phyloP scores from a whole-genome alignment of 108 stramenopile species.

The Stephanodiscus triporus region DNA sequence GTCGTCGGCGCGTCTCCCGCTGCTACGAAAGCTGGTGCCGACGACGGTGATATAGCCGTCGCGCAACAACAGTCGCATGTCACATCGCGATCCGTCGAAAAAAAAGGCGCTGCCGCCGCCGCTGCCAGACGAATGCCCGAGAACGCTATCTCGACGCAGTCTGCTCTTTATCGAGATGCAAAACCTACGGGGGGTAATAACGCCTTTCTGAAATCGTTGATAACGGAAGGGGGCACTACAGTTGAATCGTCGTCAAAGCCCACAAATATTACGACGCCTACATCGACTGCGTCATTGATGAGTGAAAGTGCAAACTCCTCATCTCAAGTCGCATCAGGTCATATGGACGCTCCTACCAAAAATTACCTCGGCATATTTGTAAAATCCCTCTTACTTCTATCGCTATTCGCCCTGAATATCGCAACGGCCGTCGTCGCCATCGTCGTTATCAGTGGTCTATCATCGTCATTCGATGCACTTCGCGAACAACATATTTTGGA shows the following conservation, averaged over 20 bases:
- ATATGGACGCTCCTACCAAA: background rate
- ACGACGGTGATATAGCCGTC: background rate
- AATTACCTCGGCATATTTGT: background rate
- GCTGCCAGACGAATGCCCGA: background rate
- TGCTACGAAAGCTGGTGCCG: background rate
- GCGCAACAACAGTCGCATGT: background rate
- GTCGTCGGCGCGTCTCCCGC: background rate
- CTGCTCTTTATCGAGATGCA: background rate
- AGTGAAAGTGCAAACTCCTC: background rate
- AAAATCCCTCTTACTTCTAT: background rate
- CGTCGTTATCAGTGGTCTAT: background rate
- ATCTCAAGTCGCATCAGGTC: background rate
- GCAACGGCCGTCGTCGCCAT: background rate
- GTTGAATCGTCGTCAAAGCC: background rate
- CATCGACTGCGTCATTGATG: conserved; percentile 4
- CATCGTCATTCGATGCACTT: conserved; percentile 2
- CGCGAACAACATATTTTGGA: background rate
- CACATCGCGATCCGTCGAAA: background rate
- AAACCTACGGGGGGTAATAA: background rate
- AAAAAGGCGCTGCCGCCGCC: background rate
- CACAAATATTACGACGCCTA: background rate
- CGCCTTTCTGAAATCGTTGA: conserved; percentile 9
- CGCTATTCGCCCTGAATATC: conserved; percentile 1
- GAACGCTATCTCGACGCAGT: background rate
- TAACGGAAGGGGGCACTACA: background rate